Evolutionary conservation across 352 stramenopile genomes (phyloP).

Genomic region (Pythium grandisporangium): DNA sequence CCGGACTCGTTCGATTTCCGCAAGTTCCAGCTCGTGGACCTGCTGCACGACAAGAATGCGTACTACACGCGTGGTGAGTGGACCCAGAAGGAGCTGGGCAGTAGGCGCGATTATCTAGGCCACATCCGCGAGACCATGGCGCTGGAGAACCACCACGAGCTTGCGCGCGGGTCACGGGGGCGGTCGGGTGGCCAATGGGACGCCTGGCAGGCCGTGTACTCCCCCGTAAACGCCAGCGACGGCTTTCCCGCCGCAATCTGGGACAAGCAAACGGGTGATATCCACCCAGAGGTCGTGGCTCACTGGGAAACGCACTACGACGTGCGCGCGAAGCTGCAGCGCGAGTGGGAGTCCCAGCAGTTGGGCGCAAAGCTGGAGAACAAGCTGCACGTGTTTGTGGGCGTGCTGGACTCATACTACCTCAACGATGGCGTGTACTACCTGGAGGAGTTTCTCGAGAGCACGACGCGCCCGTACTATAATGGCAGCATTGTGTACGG

Average conservation of each 20-base stretch:
- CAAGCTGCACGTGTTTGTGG: constrained; percentile 69
- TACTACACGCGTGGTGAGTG: constrained; percentile 63
- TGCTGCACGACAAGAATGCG: constrained; percentile 51
- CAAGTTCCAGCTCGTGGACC: constrained; percentile 63
- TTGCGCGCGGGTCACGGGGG: constrained; percentile 44
- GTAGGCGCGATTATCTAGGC: constrained; percentile 47
- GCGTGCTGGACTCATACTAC: constrained; percentile 71
- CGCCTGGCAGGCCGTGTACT: constrained; percentile 67
- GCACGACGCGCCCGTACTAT: constrained; percentile 51
- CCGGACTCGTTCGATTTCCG: constrained; percentile 69
- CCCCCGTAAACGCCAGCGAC: constrained; percentile 44
- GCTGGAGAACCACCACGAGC: constrained; percentile 71
- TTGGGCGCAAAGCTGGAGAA: constrained; percentile 61
- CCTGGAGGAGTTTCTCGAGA: constrained; percentile 56
- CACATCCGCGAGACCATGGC: constrained; percentile 65
- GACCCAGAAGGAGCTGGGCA: constrained; percentile 62
- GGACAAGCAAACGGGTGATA: constrained; percentile 60
- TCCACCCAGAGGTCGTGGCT: constrained; percentile 37
- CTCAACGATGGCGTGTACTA: constrained; percentile 65
- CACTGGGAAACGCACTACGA: constrained; percentile 70
- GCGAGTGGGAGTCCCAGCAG: constrained; percentile 37
- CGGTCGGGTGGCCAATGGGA: constrained; percentile 69
- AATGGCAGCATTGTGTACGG: constrained; percentile 69
- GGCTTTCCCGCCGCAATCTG: constrained; percentile 51
- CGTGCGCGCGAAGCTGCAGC: constrained; percentile 55